phyloP scores from a whole-genome alignment of 495 filamentous ascomycete genomes.

The Penicillium verhagenii region DNA sequence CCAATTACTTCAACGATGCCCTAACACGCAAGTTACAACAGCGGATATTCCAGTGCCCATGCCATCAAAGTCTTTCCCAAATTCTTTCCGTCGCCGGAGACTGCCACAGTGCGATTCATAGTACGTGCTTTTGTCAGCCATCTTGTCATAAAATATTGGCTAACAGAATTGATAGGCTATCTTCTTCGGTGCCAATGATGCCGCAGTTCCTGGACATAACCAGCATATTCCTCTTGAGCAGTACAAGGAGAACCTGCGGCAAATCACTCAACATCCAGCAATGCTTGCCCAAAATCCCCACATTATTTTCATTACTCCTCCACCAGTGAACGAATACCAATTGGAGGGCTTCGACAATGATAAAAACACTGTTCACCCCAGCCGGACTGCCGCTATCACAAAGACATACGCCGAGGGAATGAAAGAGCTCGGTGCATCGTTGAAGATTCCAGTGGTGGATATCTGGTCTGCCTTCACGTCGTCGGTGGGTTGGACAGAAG shows the following conservation, averaged over 20 bases:
- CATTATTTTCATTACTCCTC: conserved; percentile 74
- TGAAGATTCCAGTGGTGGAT: conserved; percentile 67
- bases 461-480: conserved; percentile 73
- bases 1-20: not conserved
- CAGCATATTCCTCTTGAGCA: conserved; percentile 74
- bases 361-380: conserved; percentile 37
- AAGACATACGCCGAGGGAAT: conserved; percentile 70
- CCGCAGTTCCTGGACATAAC: conserved; percentile 56
- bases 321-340: conserved; percentile 78
- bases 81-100: conserved; percentile 55
- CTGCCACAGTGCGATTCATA: conserved; percentile 62
- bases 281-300: conserved; percentile 67
- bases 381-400: conserved; percentile 60
- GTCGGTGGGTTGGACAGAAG: conserved; percentile 60
- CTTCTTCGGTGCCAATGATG: conserved; percentile 88
- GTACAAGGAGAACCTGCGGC: conserved; percentile 68
- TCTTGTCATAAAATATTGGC: conserved; percentile 6
- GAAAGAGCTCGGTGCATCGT: conserved; percentile 60
- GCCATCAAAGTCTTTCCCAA: conserved; percentile 57
- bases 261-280: conserved; percentile 66
- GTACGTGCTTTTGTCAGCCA: conserved; percentile 39
- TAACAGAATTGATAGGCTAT: conserved; percentile 52
- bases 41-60: conserved; percentile 68
- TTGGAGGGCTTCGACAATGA: conserved; percentile 36
- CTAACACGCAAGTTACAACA: conserved; percentile 18